A percentile compares a stretch with the other conserved stretches of the same genome.
Evolutionary conservation across 192 early-diverging fungal genomes (phyloP).

Genomic region (Gamsiella multidivaricata): DNA sequence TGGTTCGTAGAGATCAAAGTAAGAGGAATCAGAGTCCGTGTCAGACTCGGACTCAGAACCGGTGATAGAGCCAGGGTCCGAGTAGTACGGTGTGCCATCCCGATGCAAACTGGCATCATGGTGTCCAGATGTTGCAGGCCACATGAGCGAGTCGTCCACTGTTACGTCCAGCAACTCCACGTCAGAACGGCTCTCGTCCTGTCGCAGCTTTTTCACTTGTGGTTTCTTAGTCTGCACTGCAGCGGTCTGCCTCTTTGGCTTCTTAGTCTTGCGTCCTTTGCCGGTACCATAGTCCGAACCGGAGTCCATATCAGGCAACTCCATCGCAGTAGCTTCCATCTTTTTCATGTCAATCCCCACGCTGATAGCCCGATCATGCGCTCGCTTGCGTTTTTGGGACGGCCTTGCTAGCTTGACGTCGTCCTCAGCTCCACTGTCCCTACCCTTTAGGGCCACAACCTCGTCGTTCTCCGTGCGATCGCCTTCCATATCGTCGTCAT

Average conservation of each 20-base stretch:
- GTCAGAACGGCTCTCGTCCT: conserved; percentile 28
- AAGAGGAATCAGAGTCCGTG: conserved; percentile 48
- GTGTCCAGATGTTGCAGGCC: neutral
- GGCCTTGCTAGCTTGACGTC: conserved; percentile 15
- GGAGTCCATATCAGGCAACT: conserved; percentile 15
- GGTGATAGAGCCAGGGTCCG: conserved; percentile 24
- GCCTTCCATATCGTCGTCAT: conserved; percentile 26
- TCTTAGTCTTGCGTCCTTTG: conserved; percentile 34
- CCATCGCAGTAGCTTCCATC: neutral
- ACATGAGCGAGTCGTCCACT: conserved; percentile 4
- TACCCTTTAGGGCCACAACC: conserved; percentile 7
- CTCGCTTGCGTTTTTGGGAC: conserved; percentile 35
- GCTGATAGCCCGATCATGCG: neutral
- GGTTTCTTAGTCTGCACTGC: conserved; percentile 15
- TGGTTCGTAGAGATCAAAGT: conserved; percentile 53
- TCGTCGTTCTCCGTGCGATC: conserved; percentile 33
- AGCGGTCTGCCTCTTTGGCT: conserved; percentile 20
- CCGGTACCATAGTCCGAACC: conserved; percentile 30
- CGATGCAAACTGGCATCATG: conserved; percentile 3
- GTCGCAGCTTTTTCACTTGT: conserved; percentile 1
- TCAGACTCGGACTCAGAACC: conserved; percentile 45
- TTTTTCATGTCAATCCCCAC: conserved; percentile 12
- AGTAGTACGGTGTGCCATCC: conserved; percentile 44
- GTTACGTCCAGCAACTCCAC: conserved; percentile 11
- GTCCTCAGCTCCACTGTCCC: conserved; percentile 19